phyloP scores from a whole-genome alignment of 2,329 filamentous ascomycete species.

The Hymenoscyphus occultus region DNA sequence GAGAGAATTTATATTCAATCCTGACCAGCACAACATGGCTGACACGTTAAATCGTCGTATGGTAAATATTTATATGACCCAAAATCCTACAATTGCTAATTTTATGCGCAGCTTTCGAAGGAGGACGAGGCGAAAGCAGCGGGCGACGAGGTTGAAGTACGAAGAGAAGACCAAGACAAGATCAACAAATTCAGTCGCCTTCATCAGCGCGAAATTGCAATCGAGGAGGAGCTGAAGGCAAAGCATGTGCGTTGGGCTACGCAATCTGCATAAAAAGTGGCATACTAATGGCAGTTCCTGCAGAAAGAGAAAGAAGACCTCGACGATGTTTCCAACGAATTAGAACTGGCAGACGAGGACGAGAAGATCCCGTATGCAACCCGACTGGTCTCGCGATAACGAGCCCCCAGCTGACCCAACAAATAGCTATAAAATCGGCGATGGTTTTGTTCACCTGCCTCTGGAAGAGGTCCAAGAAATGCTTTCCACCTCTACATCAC shows the following conservation, averaged over 20 bases:
- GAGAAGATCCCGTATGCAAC: constrained; percentile 76
- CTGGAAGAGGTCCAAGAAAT: constrained; percentile 84
- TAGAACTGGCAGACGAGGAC: constrained; percentile 94
- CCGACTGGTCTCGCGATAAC: neutral
- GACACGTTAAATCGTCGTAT: constrained; percentile 12
- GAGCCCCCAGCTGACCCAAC: constrained; percentile 13
- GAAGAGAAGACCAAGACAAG: constrained; percentile 95
- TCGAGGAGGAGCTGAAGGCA: constrained; percentile 76
- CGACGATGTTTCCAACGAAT: constrained; percentile 84
- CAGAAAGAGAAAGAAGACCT: constrained; percentile 99
- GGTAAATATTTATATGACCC: neutral
- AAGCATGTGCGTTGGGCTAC: constrained; percentile 62
- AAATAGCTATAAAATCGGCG: constrained; percentile 88
- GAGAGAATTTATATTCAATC: neutral
- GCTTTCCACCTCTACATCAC: constrained; percentile 66
- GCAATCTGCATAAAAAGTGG: neutral
- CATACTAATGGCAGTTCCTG: neutral
- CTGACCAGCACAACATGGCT: constrained; percentile 7
- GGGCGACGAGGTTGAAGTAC: constrained; percentile 85
- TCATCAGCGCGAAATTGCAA: constrained; percentile 75
- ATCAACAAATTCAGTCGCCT: constrained; percentile 97
- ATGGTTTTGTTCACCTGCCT: constrained; percentile 87
- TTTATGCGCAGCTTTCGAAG: constrained; percentile 64
- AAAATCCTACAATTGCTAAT: neutral
- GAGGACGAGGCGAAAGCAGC: constrained; percentile 77